Base-by-base conservation (phyloP, 1,284 basidiomycete species). In the Heterobasidion occidentale region DNA sequence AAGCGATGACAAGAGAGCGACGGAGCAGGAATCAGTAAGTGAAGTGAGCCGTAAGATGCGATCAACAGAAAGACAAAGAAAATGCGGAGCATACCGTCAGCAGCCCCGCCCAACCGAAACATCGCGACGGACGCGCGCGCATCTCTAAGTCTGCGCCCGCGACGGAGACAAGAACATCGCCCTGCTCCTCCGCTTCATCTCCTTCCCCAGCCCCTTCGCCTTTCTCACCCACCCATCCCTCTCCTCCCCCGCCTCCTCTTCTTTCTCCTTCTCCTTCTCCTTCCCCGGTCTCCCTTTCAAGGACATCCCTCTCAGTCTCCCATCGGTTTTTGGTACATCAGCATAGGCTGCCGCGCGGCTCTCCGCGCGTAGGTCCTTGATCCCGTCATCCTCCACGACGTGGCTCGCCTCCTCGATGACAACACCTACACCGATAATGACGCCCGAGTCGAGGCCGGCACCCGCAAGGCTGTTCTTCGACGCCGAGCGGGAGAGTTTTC, bases 141-240 rank as follows among this genome's bases (percentile, higher is more conserved):
- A 17, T 15, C 14, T 12, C 12, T 12, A 36, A 9, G 49, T 14
- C 49, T 33, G 49, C 35, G 49, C 27, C 17, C 11, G 46, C 46
- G 46, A 17, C 12, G 46, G n/a, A 12, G 46, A 48, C n/a, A 11
- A 17, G 19, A 48, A 48, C 17, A 53, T 15, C 14, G 61, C 60
- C 62, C 66, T 70, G 63, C 74, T 75, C 65, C 73, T 79, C 64
- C 75, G 71, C 60, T 75, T 71, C 59, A 84, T 70, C 63, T 74
- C 80, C 58, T 72, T 70, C 19, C 77, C 77, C 54, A 84, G 70
- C 44, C 70, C n/a, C 65, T 74, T 80, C 45, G 79, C 80, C 60
- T 73, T 77, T n/a, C 71, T 63, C 50, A 79, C 61, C 74, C 80
- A 77, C 44, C 68, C 63, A 12, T 61, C 63, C 36, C 62, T 67